Percentiles rank a stretch among this genome's conserved stretches.
phyloP scores from a whole-genome alignment of 2,329 filamentous ascomycete species.

The Dichotomopilus funicola region DNA sequence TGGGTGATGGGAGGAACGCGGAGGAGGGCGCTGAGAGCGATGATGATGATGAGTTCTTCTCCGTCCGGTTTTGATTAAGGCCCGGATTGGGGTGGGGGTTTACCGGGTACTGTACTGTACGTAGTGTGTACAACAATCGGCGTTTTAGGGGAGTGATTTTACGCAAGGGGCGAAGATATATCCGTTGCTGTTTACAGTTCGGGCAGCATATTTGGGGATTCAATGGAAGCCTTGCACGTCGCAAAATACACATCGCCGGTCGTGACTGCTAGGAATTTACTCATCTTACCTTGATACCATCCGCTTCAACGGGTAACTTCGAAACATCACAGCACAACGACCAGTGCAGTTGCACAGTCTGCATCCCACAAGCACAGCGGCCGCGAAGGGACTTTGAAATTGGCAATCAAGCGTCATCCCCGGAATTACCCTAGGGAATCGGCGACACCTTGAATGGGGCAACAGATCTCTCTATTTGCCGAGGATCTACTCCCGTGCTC shows the following conservation, averaged over 20 bases:
- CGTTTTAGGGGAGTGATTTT: no score
- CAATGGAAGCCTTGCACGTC: not conserved
- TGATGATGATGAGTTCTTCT: slow-evolving; percentile 17
- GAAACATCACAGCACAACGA: not conserved
- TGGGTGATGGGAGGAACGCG: slow-evolving; percentile 10
- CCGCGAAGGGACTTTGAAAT: slow-evolving; percentile 29
- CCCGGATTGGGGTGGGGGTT: slow-evolving; percentile 1
- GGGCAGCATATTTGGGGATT: not conserved
- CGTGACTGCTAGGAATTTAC: not conserved
- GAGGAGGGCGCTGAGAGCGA: slow-evolving; percentile 10
- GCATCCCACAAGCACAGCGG: not conserved
- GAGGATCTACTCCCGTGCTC: slow-evolving; percentile 47
- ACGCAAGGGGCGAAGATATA: no score
- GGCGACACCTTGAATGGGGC: slow-evolving; percentile 76
- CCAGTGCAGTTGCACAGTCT: not conserved
- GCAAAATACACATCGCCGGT: no score
- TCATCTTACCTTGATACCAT: not conserved
- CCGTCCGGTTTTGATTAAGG: slow-evolving; percentile 10
- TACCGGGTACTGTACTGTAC: no score
- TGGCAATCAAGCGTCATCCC: slow-evolving; percentile 94
- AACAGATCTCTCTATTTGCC: slow-evolving; percentile 44
- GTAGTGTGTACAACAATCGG: no score
- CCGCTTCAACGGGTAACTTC: no score
- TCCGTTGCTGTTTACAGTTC: not conserved
- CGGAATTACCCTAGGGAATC: slow-evolving; percentile 55